phyloP scores from a whole-genome alignment of 148 eudicot genomes.

The Camellia sinensis region DNA sequence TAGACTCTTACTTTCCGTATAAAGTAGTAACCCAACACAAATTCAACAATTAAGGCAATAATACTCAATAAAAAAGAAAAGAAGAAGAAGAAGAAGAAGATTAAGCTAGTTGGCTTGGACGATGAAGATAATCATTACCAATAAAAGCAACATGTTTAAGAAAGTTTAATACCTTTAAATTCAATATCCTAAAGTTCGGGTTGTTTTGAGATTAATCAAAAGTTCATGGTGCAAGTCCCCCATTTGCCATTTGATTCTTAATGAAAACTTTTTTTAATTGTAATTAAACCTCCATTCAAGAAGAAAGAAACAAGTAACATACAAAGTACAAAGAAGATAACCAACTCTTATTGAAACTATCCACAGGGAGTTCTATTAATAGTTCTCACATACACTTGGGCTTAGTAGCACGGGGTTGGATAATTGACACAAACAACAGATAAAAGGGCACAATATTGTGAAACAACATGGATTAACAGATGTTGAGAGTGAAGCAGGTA shows the following conservation, averaged over 20 bases:
- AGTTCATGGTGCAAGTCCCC: background rate
- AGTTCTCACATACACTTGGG: background rate
- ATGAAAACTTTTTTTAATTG: background rate
- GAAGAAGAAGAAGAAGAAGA: too few relatives aligned
- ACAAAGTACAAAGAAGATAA: background rate
- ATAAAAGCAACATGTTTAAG: too few relatives aligned
- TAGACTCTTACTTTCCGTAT: too few relatives aligned
- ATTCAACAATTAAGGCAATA: too few relatives aligned
- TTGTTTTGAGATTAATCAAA: background rate
- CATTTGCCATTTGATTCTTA: background rate
- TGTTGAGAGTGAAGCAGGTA: background rate
- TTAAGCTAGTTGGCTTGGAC: too few relatives aligned
- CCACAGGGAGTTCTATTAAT: conserved; percentile 1
- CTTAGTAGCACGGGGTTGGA: background rate
- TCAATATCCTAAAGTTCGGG: background rate
- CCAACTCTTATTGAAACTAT: background rate
- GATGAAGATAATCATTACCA: too few relatives aligned
- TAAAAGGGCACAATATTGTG: background rate
- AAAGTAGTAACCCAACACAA: too few relatives aligned
- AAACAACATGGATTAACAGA: background rate
- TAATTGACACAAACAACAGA: background rate
- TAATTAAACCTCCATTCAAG: background rate
- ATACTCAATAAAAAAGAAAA: too few relatives aligned
- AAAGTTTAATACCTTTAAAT: background rate
- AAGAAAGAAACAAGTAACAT: conserved; percentile 5